Evolutionary conservation across 2,329 filamentous ascomycete species (phyloP).

Genomic region (Chalaropsis thielavioides): DNA sequence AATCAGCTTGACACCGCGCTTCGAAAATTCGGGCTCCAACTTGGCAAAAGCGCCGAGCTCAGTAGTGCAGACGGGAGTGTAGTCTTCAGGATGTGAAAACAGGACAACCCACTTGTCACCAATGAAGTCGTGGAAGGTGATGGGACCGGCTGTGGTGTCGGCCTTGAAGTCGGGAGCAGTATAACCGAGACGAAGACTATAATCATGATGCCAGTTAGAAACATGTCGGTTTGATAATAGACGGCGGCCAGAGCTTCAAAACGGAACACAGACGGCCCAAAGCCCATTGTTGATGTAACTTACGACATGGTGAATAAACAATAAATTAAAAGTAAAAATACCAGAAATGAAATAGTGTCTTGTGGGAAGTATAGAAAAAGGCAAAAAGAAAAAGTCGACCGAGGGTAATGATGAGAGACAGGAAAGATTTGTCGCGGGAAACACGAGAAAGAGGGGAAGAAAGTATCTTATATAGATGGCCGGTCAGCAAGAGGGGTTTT

Average conservation of each 20-base stretch:
- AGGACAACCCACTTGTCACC: slow-evolving; percentile 67
- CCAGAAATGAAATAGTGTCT: neutral
- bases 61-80: slow-evolving; percentile 90
- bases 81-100: slow-evolving; percentile 80
- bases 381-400: neutral
- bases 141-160: slow-evolving; percentile 61
- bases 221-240: neutral
- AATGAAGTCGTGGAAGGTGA: slow-evolving; percentile 73
- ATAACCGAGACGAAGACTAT: slow-evolving; percentile 45
- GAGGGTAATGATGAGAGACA: neutral
- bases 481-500: neutral
- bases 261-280: neutral
- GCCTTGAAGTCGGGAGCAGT: slow-evolving; percentile 70
- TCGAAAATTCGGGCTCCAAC: slow-evolving; percentile 73
- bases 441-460: slow-evolving; percentile 12
- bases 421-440: neutral
- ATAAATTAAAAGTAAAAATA: neutral
- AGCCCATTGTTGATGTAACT: neutral
- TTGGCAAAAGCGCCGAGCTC: slow-evolving; percentile 89
- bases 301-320: slow-evolving; percentile 16
- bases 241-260: neutral
- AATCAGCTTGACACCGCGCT: slow-evolving; percentile 80
- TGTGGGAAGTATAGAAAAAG: slow-evolving; percentile 1
- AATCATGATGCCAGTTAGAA: neutral
- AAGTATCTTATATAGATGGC: slow-evolving; percentile 12